A percentile compares a stretch with the other conserved stretches of the same genome.
These are phyloP conservation scores for Pyricularia sp. DNA, from an alignment of 2,329 filamentous ascomycete genomes.

Conservation along the genomic window DNA sequence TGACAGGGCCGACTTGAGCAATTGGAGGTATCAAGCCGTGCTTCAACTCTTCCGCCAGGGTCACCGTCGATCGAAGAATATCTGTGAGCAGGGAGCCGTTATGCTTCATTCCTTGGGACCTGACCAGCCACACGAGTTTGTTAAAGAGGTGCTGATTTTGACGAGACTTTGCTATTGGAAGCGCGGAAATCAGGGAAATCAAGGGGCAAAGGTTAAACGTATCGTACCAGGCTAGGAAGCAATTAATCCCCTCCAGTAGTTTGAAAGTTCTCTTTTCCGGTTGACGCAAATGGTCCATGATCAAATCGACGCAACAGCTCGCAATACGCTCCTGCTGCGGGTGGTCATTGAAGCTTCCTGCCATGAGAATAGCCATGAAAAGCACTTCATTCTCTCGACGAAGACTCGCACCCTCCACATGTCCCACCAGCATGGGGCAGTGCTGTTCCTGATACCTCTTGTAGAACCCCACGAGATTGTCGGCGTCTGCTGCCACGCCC, in stretches of 20 bases:
- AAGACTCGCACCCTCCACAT: background rate
- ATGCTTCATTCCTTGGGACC: background rate
- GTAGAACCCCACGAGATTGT: background rate
- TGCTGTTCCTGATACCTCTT: background rate
- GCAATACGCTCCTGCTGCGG: background rate
- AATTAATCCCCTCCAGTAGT: background rate
- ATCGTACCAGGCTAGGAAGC: slow-evolving; percentile 1
- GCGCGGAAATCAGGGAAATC: background rate
- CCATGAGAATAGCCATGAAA: background rate
- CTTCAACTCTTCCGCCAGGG: background rate
- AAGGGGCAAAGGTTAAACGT: background rate
- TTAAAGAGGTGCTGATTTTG: background rate
- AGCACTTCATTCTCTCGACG: background rate
- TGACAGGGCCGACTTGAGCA: background rate
- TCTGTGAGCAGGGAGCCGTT: background rate
- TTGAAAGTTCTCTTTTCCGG: background rate
- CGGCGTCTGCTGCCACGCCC: background rate
- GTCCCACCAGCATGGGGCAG: background rate
- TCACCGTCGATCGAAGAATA: background rate
- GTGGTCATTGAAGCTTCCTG: background rate
- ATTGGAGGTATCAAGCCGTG: background rate
- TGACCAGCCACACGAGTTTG: background rate
- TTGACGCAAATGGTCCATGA: background rate
- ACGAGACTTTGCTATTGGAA: background rate
- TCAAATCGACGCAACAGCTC: background rate